Base-by-base conservation (phyloP, 2,329 filamentous ascomycete genomes). In the Aspergillus unguis region DNA sequence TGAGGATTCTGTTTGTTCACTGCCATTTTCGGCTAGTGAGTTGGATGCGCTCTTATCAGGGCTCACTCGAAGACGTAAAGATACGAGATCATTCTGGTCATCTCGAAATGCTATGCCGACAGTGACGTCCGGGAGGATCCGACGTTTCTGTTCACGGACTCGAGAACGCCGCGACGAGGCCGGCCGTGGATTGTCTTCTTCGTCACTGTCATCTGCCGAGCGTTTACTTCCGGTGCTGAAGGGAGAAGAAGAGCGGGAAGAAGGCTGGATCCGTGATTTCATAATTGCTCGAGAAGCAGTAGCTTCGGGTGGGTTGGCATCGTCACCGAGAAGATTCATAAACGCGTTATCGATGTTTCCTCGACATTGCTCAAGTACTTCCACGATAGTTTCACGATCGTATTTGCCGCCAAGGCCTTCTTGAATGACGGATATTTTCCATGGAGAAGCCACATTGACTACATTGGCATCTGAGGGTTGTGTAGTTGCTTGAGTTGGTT, bases 331-430 rank as follows among this genome's bases (percentile, higher is more conserved):
- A 17, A 84, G 65, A 42, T 74, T 77, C 9, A 73, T 73, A 38
- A 83, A 80, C 5, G 80, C 78, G 28, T 71, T 65, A 58, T 82
- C 74, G 41, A 84, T 73, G 58, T 81, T 77, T 38, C 81, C 80
- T 45, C 77, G 78, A 51, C 75, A 77, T 57, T 77, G 75, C 59
- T 80, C 73, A 31, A 85, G 71, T 54, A 77, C 75, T 57, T 77
- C 74, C 44, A 77, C 76, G 54, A 84, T 80, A 26, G 75, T 75
- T 28, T 71, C 72, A 37, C 76, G 75, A 58, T 81, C 76, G 38
- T 75, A 73, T 47, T 75, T 71, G 50, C 75, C 77, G 23, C 79
- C 79, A 7, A 84, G 66, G 3, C 77, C 77, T 57, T 76, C 75
- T 47, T 74, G 68, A 6, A 84, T 79, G 5, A 74, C 71, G 35